Conservation (phyloP, 2,329 filamentous ascomycete genomes). For the Arthrobotrys entomopaga region DNA sequence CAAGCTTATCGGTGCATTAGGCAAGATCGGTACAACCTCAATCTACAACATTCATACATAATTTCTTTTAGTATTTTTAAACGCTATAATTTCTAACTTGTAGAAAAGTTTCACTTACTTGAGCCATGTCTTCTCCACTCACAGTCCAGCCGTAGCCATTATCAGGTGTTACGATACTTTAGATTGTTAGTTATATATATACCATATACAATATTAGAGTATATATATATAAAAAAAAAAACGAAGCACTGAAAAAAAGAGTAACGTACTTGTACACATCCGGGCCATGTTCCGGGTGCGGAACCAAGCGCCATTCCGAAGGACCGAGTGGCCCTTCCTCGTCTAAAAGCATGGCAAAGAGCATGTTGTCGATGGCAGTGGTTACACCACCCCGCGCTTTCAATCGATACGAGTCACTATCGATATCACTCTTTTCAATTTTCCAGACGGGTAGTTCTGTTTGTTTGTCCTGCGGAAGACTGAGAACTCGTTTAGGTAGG, state of each 20-base stretch:
- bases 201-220: not conserved
- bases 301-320: constrained; percentile 4
- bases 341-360: not conserved
- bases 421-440: constrained; percentile 1
- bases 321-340: not conserved
- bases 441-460: not conserved
- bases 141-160: constrained; percentile 17
- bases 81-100: no score
- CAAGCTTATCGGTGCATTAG: constrained; percentile 2
- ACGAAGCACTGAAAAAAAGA: no score
- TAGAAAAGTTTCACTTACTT: not conserved
- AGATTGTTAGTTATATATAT: constrained; percentile 6
- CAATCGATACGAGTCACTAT: not conserved
- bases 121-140: not conserved
- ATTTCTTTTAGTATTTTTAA: no score
- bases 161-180: constrained; percentile 10
- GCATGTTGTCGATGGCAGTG: not conserved
- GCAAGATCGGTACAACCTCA: constrained; percentile 4
- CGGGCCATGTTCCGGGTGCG: constrained; percentile 17
- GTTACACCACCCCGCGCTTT: not conserved
- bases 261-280: constrained; percentile 19
- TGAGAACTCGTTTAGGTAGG: constrained; percentile 17
- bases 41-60: not conserved
- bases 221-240: no score
- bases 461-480: constrained; percentile 1